Percentiles rank a stretch among this genome's conserved stretches.
Conservation (phyloP, 129 eudicot genomes). For the Chrysanthemum lavandulifolium region DNA sequence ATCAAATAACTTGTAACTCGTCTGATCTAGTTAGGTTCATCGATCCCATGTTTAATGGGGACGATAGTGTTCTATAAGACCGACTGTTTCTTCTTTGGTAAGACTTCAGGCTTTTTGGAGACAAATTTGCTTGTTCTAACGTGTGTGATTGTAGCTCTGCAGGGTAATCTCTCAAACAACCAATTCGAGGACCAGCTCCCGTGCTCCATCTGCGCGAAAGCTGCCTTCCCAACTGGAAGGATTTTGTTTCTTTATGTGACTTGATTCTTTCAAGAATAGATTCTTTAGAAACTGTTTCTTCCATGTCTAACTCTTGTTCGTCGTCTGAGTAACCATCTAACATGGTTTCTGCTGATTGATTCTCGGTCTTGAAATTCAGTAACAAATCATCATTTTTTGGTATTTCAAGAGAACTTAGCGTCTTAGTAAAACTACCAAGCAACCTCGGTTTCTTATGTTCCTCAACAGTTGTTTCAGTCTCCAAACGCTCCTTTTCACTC, state of each 20-base stretch:
- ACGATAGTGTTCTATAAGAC: slow-evolving; percentile 29
- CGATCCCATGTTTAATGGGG: slow-evolving; percentile 18
- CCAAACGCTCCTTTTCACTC: slow-evolving; percentile 19
- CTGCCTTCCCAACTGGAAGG: slow-evolving; percentile 68
- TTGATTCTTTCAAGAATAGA: slow-evolving; percentile 50
- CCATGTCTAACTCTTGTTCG: slow-evolving; percentile 27
- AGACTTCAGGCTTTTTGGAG: slow-evolving; percentile 56
- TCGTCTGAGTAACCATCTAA: slow-evolving; percentile 48
- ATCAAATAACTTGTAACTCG: slow-evolving; percentile 9
- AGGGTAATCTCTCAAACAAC: slow-evolving; percentile 89
- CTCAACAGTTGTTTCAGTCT: slow-evolving; percentile 22
- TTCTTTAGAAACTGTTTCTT: slow-evolving; percentile 50
- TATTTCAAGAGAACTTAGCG: slow-evolving; percentile 41
- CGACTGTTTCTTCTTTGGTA: slow-evolving; percentile 17
- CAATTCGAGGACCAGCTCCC: slow-evolving; percentile 95
- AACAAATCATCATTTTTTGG: slow-evolving; percentile 43
- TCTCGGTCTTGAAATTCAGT: slow-evolving; percentile 32
- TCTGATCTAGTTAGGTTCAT: not conserved
- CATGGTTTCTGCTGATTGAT: slow-evolving; percentile 21
- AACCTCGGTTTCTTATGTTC: slow-evolving; percentile 23
- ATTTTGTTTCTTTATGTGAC: slow-evolving; percentile 61
- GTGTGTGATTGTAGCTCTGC: slow-evolving; percentile 74
- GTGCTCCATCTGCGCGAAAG: slow-evolving; percentile 89
- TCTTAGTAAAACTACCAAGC: slow-evolving; percentile 24
- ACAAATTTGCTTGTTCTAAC: slow-evolving; percentile 67